Evolutionary conservation across 768 basidiomycete species (phyloP).

Genomic region (Calocybe gangraenosa): DNA sequence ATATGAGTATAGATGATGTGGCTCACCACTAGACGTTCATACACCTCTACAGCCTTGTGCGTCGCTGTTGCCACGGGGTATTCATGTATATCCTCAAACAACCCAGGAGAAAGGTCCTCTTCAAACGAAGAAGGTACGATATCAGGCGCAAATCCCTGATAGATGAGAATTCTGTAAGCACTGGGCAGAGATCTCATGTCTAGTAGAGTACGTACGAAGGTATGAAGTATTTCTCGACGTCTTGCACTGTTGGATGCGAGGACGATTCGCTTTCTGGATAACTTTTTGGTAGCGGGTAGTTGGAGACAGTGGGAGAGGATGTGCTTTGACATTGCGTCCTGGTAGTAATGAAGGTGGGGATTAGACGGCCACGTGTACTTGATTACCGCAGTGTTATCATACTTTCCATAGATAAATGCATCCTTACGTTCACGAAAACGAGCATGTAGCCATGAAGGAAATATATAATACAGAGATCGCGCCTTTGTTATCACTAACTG

Average conservation of each 20-base stretch:
- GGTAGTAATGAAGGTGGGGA: too few relatives aligned
- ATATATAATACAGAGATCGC: too few relatives aligned
- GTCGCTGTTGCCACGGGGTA: conserved; percentile 76
- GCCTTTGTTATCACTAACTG: too few relatives aligned
- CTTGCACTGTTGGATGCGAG: conserved; percentile 87
- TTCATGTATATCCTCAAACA: conserved; percentile 68
- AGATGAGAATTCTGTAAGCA: conserved; percentile 1
- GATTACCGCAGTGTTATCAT: too few relatives aligned
- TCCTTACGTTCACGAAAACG: too few relatives aligned
- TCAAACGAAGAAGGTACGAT: conserved; percentile 54
- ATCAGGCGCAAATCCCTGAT: conserved; percentile 39
- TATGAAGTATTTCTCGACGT: conserved; percentile 76
- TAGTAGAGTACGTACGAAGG: conserved; percentile 64
- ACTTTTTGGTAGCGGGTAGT: conserved; percentile 58
- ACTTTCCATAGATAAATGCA: too few relatives aligned
- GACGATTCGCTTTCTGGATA: conserved; percentile 73
- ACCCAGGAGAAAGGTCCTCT: conserved; percentile 65
- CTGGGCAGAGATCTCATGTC: not conserved
- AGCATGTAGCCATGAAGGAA: too few relatives aligned
- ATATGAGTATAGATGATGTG: not conserved
- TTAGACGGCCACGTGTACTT: too few relatives aligned
- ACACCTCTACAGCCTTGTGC: conserved; percentile 84
- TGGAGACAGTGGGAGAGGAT: conserved; percentile 64
- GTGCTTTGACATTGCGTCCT: conserved; percentile 36
- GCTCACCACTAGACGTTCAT: conserved; percentile 72